These are phyloP conservation scores for Lodderomyces margitis DNA, from an alignment of 1,139 yeast species.

Conservation along the genomic window DNA sequence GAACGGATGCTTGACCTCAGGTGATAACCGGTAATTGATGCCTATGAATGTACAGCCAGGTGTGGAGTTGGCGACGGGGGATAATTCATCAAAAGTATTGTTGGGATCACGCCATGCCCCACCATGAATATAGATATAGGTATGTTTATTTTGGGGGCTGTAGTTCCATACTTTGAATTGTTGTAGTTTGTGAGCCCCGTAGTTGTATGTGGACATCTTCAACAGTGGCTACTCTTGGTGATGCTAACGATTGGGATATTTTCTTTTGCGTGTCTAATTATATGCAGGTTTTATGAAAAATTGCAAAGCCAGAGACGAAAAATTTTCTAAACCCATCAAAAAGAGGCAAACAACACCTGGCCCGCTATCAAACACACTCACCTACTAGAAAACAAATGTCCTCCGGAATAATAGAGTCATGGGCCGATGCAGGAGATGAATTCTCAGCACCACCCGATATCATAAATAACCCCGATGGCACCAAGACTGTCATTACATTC, in stretches of 20 bases:
- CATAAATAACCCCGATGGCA: slow-evolving; percentile 79
- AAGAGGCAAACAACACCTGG: no score
- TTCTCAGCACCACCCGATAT: slow-evolving; percentile 70
- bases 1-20: slow-evolving; percentile 59
- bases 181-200: slow-evolving; percentile 27
- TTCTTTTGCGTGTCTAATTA: neutral
- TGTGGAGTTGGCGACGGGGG: slow-evolving; percentile 25
- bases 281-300: neutral
- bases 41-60: slow-evolving; percentile 32
- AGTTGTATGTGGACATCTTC: slow-evolving; percentile 12
- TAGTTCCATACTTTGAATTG: slow-evolving; percentile 21
- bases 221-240: neutral
- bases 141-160: slow-evolving; percentile 14
- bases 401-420: slow-evolving; percentile 43
- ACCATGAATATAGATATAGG: slow-evolving; percentile 67
- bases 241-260: no score
- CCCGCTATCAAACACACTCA: no score
- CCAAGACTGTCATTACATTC: slow-evolving; percentile 82
- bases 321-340: no score
- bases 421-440: slow-evolving; percentile 73
- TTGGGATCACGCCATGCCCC: slow-evolving; percentile 85
- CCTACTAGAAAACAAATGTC: slow-evolving; percentile 26
- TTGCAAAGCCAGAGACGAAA: neutral
- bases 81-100: slow-evolving; percentile 59
- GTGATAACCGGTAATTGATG: slow-evolving; percentile 69